A percentile compares a stretch with the other conserved stretches of the same genome.
Conservation (phyloP, 1,284 basidiomycete genomes). For the Xanthoconium separans region DNA sequence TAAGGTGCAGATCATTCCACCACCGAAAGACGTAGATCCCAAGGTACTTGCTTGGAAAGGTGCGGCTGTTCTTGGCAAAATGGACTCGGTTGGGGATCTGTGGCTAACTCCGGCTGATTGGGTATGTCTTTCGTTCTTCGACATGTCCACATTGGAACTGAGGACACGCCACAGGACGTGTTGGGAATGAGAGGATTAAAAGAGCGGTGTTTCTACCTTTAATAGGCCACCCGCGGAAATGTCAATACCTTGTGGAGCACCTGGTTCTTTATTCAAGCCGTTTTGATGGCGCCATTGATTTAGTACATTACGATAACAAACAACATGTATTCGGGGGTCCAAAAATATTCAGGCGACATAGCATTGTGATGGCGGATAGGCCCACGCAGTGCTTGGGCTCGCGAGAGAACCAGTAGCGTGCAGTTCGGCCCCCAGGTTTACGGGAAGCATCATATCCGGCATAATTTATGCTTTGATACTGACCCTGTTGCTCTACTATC, state of each 20-base stretch:
- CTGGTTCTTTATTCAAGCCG: background rate
- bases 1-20: slow-evolving; percentile 86
- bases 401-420: background rate
- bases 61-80: slow-evolving; percentile 88
- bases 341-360: background rate
- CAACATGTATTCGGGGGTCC: background rate
- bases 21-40: slow-evolving; percentile 92
- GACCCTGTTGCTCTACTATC: slow-evolving; percentile 17
- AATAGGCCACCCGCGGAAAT: slow-evolving; percentile 7
- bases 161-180: slow-evolving; percentile 50
- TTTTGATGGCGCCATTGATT: slow-evolving; percentile 1
- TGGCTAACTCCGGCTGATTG: slow-evolving; percentile 90
- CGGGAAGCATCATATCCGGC: slow-evolving; percentile 19
- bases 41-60: slow-evolving; percentile 94
- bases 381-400: slow-evolving; percentile 4
- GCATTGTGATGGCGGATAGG: slow-evolving; percentile 5
- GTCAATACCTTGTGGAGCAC: background rate
- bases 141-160: slow-evolving; percentile 3
- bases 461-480: slow-evolving; percentile 21
- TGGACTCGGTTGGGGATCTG: slow-evolving; percentile 86
- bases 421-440: slow-evolving; percentile 10
- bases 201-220: slow-evolving; percentile 77
- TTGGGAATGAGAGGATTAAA: slow-evolving; percentile 78
- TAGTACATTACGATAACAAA: slow-evolving; percentile 19
- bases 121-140: slow-evolving; percentile 47